Evolutionary conservation across 805 yeast genomes (phyloP).

Genomic region (Starmerella sirachaensis): DNA sequence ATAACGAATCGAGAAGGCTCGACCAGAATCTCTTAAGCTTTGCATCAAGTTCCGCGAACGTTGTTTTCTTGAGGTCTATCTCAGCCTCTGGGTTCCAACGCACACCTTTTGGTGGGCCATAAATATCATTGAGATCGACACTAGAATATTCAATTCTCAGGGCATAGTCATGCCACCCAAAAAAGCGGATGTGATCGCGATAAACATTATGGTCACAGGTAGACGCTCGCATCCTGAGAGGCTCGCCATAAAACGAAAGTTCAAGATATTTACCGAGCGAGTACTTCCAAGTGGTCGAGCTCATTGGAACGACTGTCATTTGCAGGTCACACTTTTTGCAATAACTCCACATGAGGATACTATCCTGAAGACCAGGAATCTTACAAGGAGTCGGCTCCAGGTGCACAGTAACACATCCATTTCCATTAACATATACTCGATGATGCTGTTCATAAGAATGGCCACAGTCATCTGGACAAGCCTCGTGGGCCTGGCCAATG

Average conservation of each 20-base stretch:
- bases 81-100: slow-evolving; percentile 63
- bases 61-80: slow-evolving; percentile 53
- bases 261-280: slow-evolving; percentile 92
- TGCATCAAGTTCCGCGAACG: slow-evolving; percentile 41
- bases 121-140: slow-evolving; percentile 66
- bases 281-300: slow-evolving; percentile 75
- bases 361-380: slow-evolving; percentile 49
- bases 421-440: slow-evolving; percentile 78
- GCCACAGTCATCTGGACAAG: slow-evolving; percentile 77
- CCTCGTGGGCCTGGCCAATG: slow-evolving; percentile 50
- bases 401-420: slow-evolving; percentile 66
- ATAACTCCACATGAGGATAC: slow-evolving; percentile 79
- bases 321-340: slow-evolving; percentile 68
- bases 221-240: slow-evolving; percentile 45
- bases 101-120: slow-evolving; percentile 61
- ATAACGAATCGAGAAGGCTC: slow-evolving; percentile 57
- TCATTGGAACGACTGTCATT: slow-evolving; percentile 70
- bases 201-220: slow-evolving; percentile 72
- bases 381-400: slow-evolving; percentile 50
- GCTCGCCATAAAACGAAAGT: slow-evolving; percentile 62
- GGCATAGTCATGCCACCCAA: slow-evolving; percentile 67
- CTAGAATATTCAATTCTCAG: slow-evolving; percentile 66
- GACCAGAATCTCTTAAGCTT: slow-evolving; percentile 54
- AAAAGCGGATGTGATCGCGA: slow-evolving; percentile 70
- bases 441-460: slow-evolving; percentile 59